Conservation (phyloP, 2,329 filamentous ascomycete genomes). For the Chaetomiaceae sp. region DNA sequence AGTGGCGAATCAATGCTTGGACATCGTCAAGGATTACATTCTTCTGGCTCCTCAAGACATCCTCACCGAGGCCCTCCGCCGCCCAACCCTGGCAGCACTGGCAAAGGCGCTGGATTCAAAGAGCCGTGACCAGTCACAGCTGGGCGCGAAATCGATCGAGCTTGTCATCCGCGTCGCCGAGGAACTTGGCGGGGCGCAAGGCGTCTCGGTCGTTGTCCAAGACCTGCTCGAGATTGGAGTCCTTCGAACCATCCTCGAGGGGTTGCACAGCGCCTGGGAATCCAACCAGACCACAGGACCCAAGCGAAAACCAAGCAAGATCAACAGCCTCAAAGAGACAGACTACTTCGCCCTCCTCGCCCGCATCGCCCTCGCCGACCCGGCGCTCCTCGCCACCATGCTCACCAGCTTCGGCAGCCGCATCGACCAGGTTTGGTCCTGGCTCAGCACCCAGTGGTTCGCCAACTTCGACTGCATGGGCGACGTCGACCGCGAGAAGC, state of each 20-base stretch:
- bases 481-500: constrained; percentile 61
- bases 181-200: constrained; percentile 56
- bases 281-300: constrained; percentile 80
- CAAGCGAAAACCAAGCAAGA: constrained; percentile 61
- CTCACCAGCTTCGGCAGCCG: constrained; percentile 42
- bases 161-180: constrained; percentile 60
- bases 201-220: constrained; percentile 58
- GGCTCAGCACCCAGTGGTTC: constrained; percentile 64
- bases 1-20: constrained; percentile 57
- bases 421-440: constrained; percentile 52
- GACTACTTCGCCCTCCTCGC: constrained; percentile 83
- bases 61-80: constrained; percentile 52
- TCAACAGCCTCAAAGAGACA: constrained; percentile 72
- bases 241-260: constrained; percentile 59
- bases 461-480: constrained; percentile 64
- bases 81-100: constrained; percentile 46
- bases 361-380: constrained; percentile 70
- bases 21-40: constrained; percentile 67
- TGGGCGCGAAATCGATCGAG: constrained; percentile 60
- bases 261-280: constrained; percentile 64
- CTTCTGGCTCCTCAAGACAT: constrained; percentile 65
- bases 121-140: constrained; percentile 54
- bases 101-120: constrained; percentile 47
- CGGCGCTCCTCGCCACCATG: constrained; percentile 60
- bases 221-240: constrained; percentile 63